phyloP scores from a whole-genome alignment of 2,329 filamentous ascomycete genomes.

The Aspergillus tamarii region DNA sequence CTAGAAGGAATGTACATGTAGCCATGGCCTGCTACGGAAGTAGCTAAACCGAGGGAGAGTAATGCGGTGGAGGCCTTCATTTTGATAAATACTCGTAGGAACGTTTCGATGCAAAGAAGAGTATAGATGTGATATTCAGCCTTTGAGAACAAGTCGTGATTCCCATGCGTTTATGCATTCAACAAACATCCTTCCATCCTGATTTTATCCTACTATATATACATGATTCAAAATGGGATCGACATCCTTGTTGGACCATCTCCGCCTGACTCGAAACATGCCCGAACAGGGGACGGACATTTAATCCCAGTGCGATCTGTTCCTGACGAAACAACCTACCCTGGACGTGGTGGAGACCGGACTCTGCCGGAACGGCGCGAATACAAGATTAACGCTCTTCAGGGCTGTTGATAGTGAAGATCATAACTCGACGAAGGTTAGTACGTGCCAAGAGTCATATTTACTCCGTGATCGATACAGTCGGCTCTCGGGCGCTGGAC shows the following conservation, averaged over 20 bases:
- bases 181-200: too few relatives aligned
- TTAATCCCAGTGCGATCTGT: not conserved
- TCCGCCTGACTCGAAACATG: not conserved
- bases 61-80: constrained; percentile 7
- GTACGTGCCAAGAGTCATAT: not conserved
- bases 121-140: not conserved
- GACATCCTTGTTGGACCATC: not conserved
- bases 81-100: not conserved
- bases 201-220: not conserved
- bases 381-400: not conserved
- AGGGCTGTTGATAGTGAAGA: not conserved
- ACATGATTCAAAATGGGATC: constrained; percentile 8
- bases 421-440: not conserved
- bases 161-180: not conserved
- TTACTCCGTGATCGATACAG: not conserved
- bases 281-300: constrained; percentile 11
- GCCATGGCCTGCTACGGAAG: constrained; percentile 46
- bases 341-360: not conserved
- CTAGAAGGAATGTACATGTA: constrained; percentile 51
- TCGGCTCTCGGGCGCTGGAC: not conserved
- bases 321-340: not conserved
- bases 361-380: not conserved
- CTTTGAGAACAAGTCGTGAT: not conserved
- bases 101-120: not conserved
- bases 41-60: constrained; percentile 12